Percentiles rank a stretch among this genome's conserved stretches.
Evolutionary conservation across 2,329 filamentous ascomycete genomes (phyloP).

Genomic region (Coniochaeta pulveracea): DNA sequence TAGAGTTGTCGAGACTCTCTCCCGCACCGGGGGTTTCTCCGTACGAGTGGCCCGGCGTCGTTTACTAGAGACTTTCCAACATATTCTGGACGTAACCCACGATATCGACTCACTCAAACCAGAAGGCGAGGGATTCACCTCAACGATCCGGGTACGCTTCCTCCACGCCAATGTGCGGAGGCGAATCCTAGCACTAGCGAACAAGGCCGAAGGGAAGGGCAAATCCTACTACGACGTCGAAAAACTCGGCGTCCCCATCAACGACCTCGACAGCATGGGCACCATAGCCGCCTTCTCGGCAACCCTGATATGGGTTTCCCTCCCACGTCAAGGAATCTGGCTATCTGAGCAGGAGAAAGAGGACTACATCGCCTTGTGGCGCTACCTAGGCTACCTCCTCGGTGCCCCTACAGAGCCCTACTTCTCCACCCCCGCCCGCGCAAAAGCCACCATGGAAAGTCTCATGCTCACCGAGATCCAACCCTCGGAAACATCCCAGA

Average conservation of each 20-base stretch:
- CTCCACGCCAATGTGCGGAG: slow-evolving; percentile 57
- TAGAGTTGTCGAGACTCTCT: slow-evolving; percentile 62
- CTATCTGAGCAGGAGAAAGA: slow-evolving; percentile 47
- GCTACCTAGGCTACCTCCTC: slow-evolving; percentile 61
- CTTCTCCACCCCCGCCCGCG: slow-evolving; percentile 42
- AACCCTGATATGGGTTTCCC: slow-evolving; percentile 53
- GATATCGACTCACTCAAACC: slow-evolving; percentile 56
- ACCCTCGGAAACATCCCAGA: slow-evolving; percentile 49
- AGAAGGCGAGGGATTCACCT: slow-evolving; percentile 52
- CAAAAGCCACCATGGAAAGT: slow-evolving; percentile 55
- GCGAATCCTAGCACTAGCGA: slow-evolving; percentile 49
- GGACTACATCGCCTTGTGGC: slow-evolving; percentile 68
- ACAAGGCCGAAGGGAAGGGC: slow-evolving; percentile 27
- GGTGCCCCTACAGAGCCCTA: slow-evolving; percentile 50
- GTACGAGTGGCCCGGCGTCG: slow-evolving; percentile 54
- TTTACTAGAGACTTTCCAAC: slow-evolving; percentile 59
- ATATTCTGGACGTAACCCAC: slow-evolving; percentile 59
- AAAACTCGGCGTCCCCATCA: slow-evolving; percentile 55
- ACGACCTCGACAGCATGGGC: slow-evolving; percentile 62
- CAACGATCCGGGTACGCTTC: slow-evolving; percentile 56
- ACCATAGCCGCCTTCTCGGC: slow-evolving; percentile 63
- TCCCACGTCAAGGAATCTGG: slow-evolving; percentile 64
- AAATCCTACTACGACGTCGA: slow-evolving; percentile 47
- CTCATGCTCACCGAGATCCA: slow-evolving; percentile 54
- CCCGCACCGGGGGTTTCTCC: slow-evolving; percentile 64